These are phyloP conservation scores for Ceratocystis alfenasii DNA, from an alignment of 2,329 filamentous ascomycete species.

Conservation along the genomic window DNA sequence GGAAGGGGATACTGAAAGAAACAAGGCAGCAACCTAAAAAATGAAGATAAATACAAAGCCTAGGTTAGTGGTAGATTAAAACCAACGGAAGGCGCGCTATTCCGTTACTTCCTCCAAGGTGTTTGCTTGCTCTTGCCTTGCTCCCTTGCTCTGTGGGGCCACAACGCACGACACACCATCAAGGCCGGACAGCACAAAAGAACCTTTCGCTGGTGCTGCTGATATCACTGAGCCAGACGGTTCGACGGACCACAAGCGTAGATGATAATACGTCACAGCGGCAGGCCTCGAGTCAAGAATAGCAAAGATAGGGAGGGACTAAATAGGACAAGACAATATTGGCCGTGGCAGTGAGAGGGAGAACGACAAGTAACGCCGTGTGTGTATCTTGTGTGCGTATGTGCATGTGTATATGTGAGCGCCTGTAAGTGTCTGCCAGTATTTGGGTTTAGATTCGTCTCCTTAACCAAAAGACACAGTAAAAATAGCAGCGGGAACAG, in stretches of 20 bases:
- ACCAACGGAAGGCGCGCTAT: neutral
- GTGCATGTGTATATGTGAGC: neutral
- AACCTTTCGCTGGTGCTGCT: neutral
- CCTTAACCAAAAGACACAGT: neutral
- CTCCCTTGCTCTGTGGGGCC: constrained; percentile 3
- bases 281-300: constrained; percentile 3
- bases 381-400: neutral
- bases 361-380: neutral
- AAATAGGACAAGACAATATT: constrained; percentile 4
- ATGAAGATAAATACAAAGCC: neutral
- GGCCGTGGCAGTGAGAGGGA: neutral
- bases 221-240: too few relatives aligned
- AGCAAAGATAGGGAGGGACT: neutral
- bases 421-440: neutral
- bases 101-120: neutral
- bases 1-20: neutral
- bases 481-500: neutral
- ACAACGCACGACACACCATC: constrained; percentile 9
- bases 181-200: neutral
- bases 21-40: neutral
- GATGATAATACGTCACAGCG: neutral
- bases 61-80: neutral
- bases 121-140: constrained; percentile 7
- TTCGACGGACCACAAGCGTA: neutral
- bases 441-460: neutral